Conservation (phyloP, 805 yeast species). For the Yamadazyma olivae region DNA sequence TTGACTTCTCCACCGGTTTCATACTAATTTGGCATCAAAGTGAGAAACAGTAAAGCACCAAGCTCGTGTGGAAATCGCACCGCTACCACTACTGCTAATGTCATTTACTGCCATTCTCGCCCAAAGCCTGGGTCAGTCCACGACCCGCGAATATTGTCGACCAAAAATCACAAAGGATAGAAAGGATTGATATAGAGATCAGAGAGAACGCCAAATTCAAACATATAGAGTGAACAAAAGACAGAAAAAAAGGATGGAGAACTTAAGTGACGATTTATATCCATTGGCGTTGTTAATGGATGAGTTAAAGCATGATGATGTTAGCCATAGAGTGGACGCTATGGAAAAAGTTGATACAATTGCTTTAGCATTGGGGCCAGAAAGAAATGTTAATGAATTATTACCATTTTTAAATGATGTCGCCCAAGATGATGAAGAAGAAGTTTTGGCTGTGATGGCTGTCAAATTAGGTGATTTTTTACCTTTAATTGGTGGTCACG, state of each 20-base stretch:
- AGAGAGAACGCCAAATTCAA: no score
- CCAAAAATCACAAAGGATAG: no score
- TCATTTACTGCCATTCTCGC: no score
- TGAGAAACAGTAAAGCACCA: no score
- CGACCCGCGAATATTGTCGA: no score
- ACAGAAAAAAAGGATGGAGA: slow-evolving; percentile 24
- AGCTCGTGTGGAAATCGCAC: no score
- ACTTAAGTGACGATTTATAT: slow-evolving; percentile 62
- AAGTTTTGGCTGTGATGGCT: slow-evolving; percentile 90
- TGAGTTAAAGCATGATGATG: slow-evolving; percentile 95
- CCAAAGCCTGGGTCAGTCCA: no score
- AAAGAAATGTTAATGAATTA: slow-evolving; percentile 83
- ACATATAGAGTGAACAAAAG: no score
- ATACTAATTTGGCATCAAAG: no score
- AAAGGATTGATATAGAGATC: no score
- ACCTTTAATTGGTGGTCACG: slow-evolving; percentile 83
- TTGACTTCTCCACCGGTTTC: no score
- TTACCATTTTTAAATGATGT: slow-evolving; percentile 87
- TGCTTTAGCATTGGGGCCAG: slow-evolving; percentile 92
- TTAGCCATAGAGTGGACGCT: slow-evolving; percentile 87
- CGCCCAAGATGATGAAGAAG: slow-evolving; percentile 97
- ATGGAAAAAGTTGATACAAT: slow-evolving; percentile 93
- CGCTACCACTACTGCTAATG: no score
- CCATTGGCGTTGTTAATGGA: slow-evolving; percentile 97
- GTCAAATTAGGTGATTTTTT: slow-evolving; percentile 85